Percentiles rank a stretch among this genome's conserved stretches.
Evolutionary conservation across 352 stramenopile species (phyloP).

Genomic region (Phytophthora uliginosa): DNA sequence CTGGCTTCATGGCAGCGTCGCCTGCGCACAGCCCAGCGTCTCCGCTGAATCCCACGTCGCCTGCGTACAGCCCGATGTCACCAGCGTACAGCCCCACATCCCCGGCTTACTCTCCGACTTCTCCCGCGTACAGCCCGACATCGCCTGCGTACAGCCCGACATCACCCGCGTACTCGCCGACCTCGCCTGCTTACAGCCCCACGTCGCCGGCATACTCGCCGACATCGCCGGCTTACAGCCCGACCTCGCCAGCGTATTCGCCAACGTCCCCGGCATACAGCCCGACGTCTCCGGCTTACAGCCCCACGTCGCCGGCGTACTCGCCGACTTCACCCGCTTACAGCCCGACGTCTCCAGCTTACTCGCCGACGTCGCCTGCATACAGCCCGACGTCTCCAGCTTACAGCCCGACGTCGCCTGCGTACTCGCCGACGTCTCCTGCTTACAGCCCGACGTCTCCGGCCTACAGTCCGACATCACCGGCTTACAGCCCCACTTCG

Average conservation of each 20-base stretch:
- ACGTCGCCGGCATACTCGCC: slow-evolving; percentile 81
- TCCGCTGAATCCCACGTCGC: slow-evolving; percentile 80
- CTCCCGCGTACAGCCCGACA: slow-evolving; percentile 85
- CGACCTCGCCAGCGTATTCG: slow-evolving; percentile 85
- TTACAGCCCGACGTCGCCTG: slow-evolving; percentile 77
- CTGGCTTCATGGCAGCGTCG: slow-evolving; percentile 79
- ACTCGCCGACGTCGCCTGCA: slow-evolving; percentile 76
- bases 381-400: slow-evolving; percentile 69
- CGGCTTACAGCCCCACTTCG: slow-evolving; percentile 80
- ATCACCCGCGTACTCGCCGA: slow-evolving; percentile 80
- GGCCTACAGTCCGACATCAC: slow-evolving; percentile 77
- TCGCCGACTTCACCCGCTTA: slow-evolving; percentile 84
- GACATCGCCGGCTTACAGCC: slow-evolving; percentile 82
- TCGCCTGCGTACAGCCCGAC: slow-evolving; percentile 80
- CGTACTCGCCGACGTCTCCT: slow-evolving; percentile 78
- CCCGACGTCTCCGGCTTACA: slow-evolving; percentile 77
- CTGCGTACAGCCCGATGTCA: slow-evolving; percentile 90
- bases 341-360: slow-evolving; percentile 73
- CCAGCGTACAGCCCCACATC: slow-evolving; percentile 90
- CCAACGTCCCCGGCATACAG: slow-evolving; percentile 88
- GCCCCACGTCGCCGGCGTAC: slow-evolving; percentile 86
- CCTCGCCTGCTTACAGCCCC: slow-evolving; percentile 78
- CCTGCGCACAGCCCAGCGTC: slow-evolving; percentile 82
- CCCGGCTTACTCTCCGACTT: slow-evolving; percentile 84
- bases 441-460: slow-evolving; percentile 85